A percentile compares a stretch with the other conserved stretches of the same genome.
Conservation (phyloP, 1,284 basidiomycete species). For the Ganoderma meredithae region DNA sequence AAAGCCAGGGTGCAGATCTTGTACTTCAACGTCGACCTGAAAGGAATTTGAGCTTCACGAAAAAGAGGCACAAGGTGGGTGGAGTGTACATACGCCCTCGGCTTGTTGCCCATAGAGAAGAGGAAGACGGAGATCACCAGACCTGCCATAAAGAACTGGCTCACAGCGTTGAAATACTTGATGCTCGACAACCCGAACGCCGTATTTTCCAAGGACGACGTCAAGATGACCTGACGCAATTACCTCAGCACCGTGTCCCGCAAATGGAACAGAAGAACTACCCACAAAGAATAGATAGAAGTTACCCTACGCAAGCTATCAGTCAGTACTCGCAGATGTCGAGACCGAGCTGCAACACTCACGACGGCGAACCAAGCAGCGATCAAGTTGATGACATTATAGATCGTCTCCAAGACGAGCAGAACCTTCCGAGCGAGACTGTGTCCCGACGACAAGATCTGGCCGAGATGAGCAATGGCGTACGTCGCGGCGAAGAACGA, state of each 20-base stretch:
- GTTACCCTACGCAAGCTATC: conserved; percentile 70
- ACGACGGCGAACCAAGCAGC: conserved; percentile 95
- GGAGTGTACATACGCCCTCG: conserved; percentile 70
- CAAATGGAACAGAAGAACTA: conserved; percentile 41
- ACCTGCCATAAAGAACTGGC: conserved; percentile 88
- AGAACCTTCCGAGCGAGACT: conserved; percentile 77
- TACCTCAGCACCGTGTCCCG: no score
- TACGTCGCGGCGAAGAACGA: conserved; percentile 96
- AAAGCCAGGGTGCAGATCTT: conserved; percentile 81
- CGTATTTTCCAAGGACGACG: conserved; percentile 84
- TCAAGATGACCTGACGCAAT: conserved; percentile 68
- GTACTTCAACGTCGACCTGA: conserved; percentile 87
- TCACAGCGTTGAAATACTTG: conserved; percentile 79
- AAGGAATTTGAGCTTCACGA: conserved; percentile 12
- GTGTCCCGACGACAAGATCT: conserved; percentile 89
- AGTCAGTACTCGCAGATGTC: background rate
- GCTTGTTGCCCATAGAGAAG: conserved; percentile 97
- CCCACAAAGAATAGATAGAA: conserved; percentile 96
- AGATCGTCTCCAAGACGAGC: conserved; percentile 84
- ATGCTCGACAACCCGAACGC: conserved; percentile 77
- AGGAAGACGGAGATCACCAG: conserved; percentile 90
- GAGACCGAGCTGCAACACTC: conserved; percentile 42
- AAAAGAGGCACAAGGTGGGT: background rate
- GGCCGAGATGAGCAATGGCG: conserved; percentile 83
- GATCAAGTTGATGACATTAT: conserved; percentile 88